Base-by-base conservation (phyloP, 257 asterid genomes). In the Schizonepeta tenuifolia region DNA sequence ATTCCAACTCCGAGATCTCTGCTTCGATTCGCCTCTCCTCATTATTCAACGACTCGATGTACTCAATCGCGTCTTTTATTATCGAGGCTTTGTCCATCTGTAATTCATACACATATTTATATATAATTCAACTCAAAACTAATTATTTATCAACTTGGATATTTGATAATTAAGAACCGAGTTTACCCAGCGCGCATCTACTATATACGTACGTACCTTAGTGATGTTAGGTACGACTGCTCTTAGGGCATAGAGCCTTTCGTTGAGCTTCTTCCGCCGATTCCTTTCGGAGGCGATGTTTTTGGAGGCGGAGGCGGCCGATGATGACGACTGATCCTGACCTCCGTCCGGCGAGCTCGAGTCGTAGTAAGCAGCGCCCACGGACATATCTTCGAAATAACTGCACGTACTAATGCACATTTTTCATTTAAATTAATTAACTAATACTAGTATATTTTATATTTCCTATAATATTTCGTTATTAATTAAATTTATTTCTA, bases 41-140 rank as follows among this genome's bases (percentile, higher is more conserved):
- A 0, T 82, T 88, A 0, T 86, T 91, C 61, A 93, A 72, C 14
- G 84, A 71, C 67, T 85, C 80, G 50, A 93, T 93, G 69, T 93
- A 85, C 58, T 77, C 90, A 18, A 93, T 93, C 0, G 98, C 98
- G 73, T 93, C 98, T 78, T 87, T 93, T 38, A 93, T 82, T 3
- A 86, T 90, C 5, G 98, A 93, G 0, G 98, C 98, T 67, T 93
- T 93, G 80, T 93, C 98, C 96, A 93, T 83, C 97, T 93, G n/a
- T n/a, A n/a, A n/a, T n/a, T n/a, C n/a, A 21, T 64, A 20, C 7
- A 63, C 53, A 26, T n/a, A n/a, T n/a, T n/a, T n/a, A n/a, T n/a
- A n/a, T n/a, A n/a, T n/a, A n/a, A n/a, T n/a, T n/a, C n/a, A n/a
- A n/a, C n/a, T n/a, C n/a, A n/a, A n/a, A n/a, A n/a, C n/a, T n/a